Percentiles rank a stretch among this genome's conserved stretches.
Conservation (phyloP, 2,329 filamentous ascomycete genomes). For the Thermothelomyces thermophilus region DNA sequence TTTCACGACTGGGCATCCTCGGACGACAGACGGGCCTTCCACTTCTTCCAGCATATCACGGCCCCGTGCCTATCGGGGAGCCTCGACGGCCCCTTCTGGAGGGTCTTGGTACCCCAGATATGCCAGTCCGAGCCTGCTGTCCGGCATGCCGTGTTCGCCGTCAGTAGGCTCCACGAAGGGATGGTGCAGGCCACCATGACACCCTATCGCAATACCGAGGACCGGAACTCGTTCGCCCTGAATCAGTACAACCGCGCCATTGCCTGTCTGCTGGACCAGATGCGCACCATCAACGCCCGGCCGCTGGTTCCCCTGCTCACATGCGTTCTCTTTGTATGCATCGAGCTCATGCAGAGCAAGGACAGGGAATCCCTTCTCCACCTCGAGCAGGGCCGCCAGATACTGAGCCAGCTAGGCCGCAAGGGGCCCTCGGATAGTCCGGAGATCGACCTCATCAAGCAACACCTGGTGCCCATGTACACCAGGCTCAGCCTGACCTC, state of each 20-base stretch:
- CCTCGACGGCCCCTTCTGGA: slow-evolving; percentile 39
- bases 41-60: slow-evolving; percentile 36
- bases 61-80: slow-evolving; percentile 38
- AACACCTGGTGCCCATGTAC: slow-evolving; percentile 39
- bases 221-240: slow-evolving; percentile 31
- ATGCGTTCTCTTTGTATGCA: slow-evolving; percentile 45
- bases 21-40: slow-evolving; percentile 32
- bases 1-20: slow-evolving; percentile 27
- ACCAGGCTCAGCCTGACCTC: slow-evolving; percentile 37
- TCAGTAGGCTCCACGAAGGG: slow-evolving; percentile 42
- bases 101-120: slow-evolving; percentile 39
- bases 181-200: slow-evolving; percentile 19
- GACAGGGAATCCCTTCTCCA: slow-evolving; percentile 40
- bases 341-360: slow-evolving; percentile 49
- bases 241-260: slow-evolving; percentile 46
- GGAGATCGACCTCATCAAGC: slow-evolving; percentile 34
- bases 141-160: slow-evolving; percentile 43
- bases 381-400: slow-evolving; percentile 38
- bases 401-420: slow-evolving; percentile 32
- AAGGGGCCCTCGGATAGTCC: slow-evolving; percentile 25
- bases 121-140: slow-evolving; percentile 40
- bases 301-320: slow-evolving; percentile 36
- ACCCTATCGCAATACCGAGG: slow-evolving; percentile 21
- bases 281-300: slow-evolving; percentile 30
- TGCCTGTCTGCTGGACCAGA: slow-evolving; percentile 31